Conservation (phyloP, 1,284 basidiomycete genomes). For the Neonothopanus nambi region DNA sequence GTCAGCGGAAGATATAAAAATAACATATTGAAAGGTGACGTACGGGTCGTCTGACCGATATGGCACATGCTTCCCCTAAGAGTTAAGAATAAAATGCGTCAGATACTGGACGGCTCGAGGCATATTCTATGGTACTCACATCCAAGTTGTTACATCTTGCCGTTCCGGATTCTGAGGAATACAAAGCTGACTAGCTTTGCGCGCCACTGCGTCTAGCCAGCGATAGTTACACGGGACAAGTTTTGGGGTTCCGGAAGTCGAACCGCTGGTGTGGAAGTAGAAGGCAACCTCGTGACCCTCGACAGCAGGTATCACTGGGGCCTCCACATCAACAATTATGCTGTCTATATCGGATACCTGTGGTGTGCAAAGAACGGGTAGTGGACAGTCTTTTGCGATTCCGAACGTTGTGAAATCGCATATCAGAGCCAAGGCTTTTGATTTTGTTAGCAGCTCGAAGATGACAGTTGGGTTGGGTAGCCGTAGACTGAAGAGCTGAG, state of each 20-base stretch:
- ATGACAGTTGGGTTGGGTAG: constrained; percentile 69
- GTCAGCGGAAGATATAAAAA: constrained; percentile 21
- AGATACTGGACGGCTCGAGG: background rate
- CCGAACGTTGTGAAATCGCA: constrained; percentile 49
- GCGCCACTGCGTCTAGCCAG: constrained; percentile 58
- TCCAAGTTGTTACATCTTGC: constrained; percentile 66
- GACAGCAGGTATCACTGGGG: constrained; percentile 45
- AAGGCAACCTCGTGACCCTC: constrained; percentile 50
- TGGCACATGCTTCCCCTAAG: constrained; percentile 72
- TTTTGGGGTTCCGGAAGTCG: constrained; percentile 73
- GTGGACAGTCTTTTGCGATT: constrained; percentile 37
- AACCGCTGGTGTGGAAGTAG: constrained; percentile 77
- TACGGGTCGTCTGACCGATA: constrained; percentile 66
- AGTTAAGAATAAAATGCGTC: background rate
- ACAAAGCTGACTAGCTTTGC: constrained; percentile 55
- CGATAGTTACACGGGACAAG: constrained; percentile 65
- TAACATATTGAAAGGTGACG: constrained; percentile 28
- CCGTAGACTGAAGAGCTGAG: constrained; percentile 70
- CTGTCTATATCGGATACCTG: constrained; percentile 39
- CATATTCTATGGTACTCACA: constrained; percentile 48
- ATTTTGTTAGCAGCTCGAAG: constrained; percentile 60
- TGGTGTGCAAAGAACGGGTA: constrained; percentile 46
- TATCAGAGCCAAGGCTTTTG: constrained; percentile 60
- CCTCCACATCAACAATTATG: constrained; percentile 29
- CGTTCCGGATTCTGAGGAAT: constrained; percentile 45